Conservation (phyloP, 306 rosid species). For the Begonia fuchsioides region DNA sequence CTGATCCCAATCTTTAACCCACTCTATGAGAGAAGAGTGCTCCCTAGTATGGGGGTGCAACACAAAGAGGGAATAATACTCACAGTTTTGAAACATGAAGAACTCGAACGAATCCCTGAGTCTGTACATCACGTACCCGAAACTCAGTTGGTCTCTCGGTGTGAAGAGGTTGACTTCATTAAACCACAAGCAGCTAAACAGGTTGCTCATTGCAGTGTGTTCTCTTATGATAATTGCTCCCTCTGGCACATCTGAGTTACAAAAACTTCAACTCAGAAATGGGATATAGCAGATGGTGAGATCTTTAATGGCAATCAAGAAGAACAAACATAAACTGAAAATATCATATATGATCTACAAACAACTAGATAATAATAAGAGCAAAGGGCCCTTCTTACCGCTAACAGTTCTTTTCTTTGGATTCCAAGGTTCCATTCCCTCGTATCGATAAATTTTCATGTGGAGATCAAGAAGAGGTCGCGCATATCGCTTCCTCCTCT, state of each 20-base stretch:
- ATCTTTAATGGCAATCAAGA: background rate
- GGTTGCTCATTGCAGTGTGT: conserved; percentile 55
- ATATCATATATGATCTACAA: conserved; percentile 2
- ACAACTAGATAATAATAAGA: background rate
- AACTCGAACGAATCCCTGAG: conserved; percentile 44
- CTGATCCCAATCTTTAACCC: conserved; percentile 74
- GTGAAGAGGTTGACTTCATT: conserved; percentile 95
- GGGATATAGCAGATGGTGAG: conserved; percentile 1
- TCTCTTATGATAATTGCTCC: conserved; percentile 84
- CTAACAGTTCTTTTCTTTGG: conserved; percentile 49
- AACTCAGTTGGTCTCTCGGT: conserved; percentile 96
- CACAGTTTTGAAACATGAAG: conserved; percentile 92
- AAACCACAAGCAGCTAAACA: conserved; percentile 99
- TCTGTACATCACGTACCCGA: conserved; percentile 85
- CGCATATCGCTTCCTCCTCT: conserved; percentile 92
- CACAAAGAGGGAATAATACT: conserved; percentile 83
- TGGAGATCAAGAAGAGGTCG: conserved; percentile 95
- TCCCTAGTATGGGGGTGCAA: conserved; percentile 96
- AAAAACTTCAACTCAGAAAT: background rate
- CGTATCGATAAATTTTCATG: conserved; percentile 85
- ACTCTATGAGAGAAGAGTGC: conserved; percentile 94
- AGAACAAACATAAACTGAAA: too few relatives aligned
- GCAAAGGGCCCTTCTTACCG: conserved; percentile 33
- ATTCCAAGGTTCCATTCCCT: conserved; percentile 86
- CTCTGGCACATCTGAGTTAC: conserved; percentile 85